These are phyloP conservation scores for Tarenaya hassleriana DNA, from an alignment of 345 rosid species.

Conservation along the genomic window DNA sequence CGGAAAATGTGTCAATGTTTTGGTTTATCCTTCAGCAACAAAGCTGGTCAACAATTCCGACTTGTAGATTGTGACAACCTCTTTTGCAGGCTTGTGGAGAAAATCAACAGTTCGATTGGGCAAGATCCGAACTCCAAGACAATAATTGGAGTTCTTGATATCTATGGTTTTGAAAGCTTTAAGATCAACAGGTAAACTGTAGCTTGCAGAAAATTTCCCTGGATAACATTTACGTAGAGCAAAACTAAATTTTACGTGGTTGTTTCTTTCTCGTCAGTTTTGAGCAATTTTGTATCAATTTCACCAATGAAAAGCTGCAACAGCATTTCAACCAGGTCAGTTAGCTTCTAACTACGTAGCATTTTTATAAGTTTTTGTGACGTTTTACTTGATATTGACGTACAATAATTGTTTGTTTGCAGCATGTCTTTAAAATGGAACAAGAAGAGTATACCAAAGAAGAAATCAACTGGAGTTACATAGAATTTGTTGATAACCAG, in stretches of 20 bases:
- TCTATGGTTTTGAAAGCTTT: conserved; percentile 98
- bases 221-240: conserved; percentile 2
- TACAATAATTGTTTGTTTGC: conserved; percentile 30
- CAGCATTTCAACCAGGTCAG: conserved; percentile 99
- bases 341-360: conserved; percentile 12
- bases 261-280: conserved; percentile 47
- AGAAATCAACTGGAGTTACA: conserved; percentile 99
- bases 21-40: neutral
- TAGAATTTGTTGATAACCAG: conserved; percentile 98
- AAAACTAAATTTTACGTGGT: conserved; percentile 24
- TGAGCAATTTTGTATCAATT: conserved; percentile 99
- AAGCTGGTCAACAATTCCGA: conserved; percentile 8
- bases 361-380: neutral
- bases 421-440: conserved; percentile 99
- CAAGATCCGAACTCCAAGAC: conserved; percentile 98
- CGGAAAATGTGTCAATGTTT: conserved; percentile 3
- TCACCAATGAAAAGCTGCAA: conserved; percentile 96
- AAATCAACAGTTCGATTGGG: conserved; percentile 87
- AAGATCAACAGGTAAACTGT: conserved; percentile 76
- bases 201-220: conserved; percentile 23
- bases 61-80: conserved; percentile 3
- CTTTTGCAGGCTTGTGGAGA: conserved; percentile 86
- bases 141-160: conserved; percentile 96
- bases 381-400: conserved; percentile 16
- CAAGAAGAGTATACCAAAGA: conserved; percentile 98